A percentile compares a stretch with the other conserved stretches of the same genome.
Evolutionary conservation across 331 rosid species (phyloP).

Genomic region (Quercus lobata): DNA sequence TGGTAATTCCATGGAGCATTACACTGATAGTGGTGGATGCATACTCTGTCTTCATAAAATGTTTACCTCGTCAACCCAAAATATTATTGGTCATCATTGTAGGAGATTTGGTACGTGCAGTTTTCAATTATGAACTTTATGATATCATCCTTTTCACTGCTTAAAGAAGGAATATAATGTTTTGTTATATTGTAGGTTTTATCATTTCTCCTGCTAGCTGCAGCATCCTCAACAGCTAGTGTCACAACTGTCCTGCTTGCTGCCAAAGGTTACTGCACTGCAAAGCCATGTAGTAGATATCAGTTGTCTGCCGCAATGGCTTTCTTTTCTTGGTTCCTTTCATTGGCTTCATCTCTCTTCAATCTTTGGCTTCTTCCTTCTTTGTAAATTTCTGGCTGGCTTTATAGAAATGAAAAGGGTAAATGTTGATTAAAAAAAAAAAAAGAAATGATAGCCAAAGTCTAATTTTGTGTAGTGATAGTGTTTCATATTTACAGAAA

Average conservation of each 20-base stretch:
- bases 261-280: slow-evolving; percentile 41
- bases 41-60: slow-evolving; percentile 60
- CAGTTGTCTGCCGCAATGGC: slow-evolving; percentile 87
- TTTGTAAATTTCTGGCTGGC: slow-evolving; percentile 29
- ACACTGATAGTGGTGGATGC: slow-evolving; percentile 76
- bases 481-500: background rate
- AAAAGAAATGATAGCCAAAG: background rate
- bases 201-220: slow-evolving; percentile 66
- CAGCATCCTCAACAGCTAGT: slow-evolving; percentile 82
- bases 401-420: slow-evolving; percentile 27
- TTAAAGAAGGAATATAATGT: slow-evolving; percentile 1
- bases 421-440: slow-evolving; percentile 9
- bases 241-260: slow-evolving; percentile 46
- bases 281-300: slow-evolving; percentile 61
- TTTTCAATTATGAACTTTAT: background rate
- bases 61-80: slow-evolving; percentile 53
- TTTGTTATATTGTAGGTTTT: slow-evolving; percentile 45
- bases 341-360: slow-evolving; percentile 60
- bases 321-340: slow-evolving; percentile 83
- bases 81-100: slow-evolving; percentile 39
- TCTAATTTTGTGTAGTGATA: slow-evolving; percentile 10
- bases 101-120: slow-evolving; percentile 73
- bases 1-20: slow-evolving; percentile 86
- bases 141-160: background rate
- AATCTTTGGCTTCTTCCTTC: slow-evolving; percentile 83